phyloP scores from a whole-genome alignment of 2,329 filamentous ascomycete genomes.

The Paraphoma chrysanthemicola region DNA sequence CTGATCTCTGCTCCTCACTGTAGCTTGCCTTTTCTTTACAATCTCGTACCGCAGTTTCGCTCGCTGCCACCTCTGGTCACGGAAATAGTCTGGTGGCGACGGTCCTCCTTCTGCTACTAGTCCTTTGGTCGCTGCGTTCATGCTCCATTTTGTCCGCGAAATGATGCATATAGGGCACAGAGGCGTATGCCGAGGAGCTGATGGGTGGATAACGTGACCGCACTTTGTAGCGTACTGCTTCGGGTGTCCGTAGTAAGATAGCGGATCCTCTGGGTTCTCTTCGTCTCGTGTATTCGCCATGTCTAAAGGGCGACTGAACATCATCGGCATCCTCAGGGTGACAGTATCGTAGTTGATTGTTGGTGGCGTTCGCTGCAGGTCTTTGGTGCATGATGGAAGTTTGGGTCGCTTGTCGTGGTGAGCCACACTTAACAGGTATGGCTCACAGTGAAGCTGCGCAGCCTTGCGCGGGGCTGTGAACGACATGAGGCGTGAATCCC shows the following conservation, averaged over 20 bases:
- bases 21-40: conserved; percentile 18
- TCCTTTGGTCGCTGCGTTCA: conserved; percentile 15
- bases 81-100: conserved; percentile 12
- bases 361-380: conserved; percentile 12
- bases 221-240: conserved; percentile 25
- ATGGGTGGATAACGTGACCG: conserved; percentile 30
- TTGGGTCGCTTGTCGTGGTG: conserved; percentile 18
- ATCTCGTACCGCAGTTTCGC: conserved; percentile 24
- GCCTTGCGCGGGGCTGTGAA: conserved; percentile 3
- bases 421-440: conserved; percentile 13
- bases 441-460: conserved; percentile 3
- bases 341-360: conserved; percentile 8
- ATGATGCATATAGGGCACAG: conserved; percentile 26
- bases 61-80: conserved; percentile 25
- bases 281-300: conserved; percentile 1
- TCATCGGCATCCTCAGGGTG: conserved; percentile 13
- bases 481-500: conserved; percentile 2
- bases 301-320: conserved; percentile 6
- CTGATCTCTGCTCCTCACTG: conserved; percentile 16
- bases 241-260: conserved; percentile 14
- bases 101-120: conserved; percentile 23
- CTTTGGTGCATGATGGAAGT: conserved; percentile 17
- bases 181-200: conserved; percentile 20
- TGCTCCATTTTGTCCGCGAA: conserved; percentile 16
- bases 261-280: conserved; percentile 2